Conservation (phyloP, 257 asterid species). For the Cinchona pubescens region DNA sequence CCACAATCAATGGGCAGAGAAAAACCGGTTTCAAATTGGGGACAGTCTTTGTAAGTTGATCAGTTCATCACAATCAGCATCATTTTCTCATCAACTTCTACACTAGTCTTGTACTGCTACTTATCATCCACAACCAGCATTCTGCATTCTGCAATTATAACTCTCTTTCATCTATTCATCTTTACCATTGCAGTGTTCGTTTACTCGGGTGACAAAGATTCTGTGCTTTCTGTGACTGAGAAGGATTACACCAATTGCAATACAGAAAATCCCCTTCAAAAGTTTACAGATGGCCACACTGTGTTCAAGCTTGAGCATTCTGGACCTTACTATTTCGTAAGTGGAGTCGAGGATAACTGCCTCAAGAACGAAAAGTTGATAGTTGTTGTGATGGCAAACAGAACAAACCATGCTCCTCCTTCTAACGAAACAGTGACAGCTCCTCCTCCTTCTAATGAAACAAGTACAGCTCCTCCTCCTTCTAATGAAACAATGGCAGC, state of each 20-base stretch:
- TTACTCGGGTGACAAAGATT: slow-evolving; percentile 51
- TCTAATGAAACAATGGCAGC: not conserved
- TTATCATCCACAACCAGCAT: too few species aligned
- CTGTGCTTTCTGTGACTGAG: slow-evolving; percentile 60
- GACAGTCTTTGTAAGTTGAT: slow-evolving; percentile 33
- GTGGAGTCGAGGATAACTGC: slow-evolving; percentile 67
- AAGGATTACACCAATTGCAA: slow-evolving; percentile 57
- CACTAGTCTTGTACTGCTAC: too few species aligned
- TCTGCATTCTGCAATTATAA: not conserved
- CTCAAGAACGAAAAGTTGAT: slow-evolving; percentile 58
- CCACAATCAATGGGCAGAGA: slow-evolving; percentile 41
- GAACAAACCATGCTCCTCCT: slow-evolving; percentile 36
- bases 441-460: slow-evolving; percentile 33
- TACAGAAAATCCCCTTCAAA: slow-evolving; percentile 38
- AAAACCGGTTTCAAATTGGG: slow-evolving; percentile 35
- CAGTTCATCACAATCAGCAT: not conserved
- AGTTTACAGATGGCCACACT: slow-evolving; percentile 55
- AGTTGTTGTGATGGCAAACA: slow-evolving; percentile 67
- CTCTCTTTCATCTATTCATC: not conserved
- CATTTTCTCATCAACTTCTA: not conserved
- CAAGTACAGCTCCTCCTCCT: slow-evolving; percentile 11
- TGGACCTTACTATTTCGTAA: slow-evolving; percentile 71
- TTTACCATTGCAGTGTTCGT: slow-evolving; percentile 53
- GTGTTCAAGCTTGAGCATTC: slow-evolving; percentile 44
- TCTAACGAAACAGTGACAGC: slow-evolving; percentile 17